Conservation (phyloP, 106 monocot genomes). For the Platanthera zijinensis region DNA sequence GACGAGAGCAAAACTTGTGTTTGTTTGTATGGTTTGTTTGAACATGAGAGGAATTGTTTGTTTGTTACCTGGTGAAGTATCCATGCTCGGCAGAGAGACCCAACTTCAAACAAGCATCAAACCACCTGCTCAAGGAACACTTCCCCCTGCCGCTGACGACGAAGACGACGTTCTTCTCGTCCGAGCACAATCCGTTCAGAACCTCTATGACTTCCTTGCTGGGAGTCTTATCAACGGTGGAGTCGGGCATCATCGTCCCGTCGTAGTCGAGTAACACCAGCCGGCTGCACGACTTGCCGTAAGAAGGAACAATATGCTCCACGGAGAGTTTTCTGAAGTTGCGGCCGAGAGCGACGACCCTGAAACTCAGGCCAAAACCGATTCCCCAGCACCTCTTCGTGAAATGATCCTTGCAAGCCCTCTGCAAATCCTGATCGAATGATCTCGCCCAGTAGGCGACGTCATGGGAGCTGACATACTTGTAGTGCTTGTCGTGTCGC, state of each 20-base stretch:
- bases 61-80: slow-evolving; percentile 56
- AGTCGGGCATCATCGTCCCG: slow-evolving; percentile 80
- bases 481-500: slow-evolving; percentile 73
- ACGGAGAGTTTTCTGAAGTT: slow-evolving; percentile 77
- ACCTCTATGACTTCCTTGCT: slow-evolving; percentile 63
- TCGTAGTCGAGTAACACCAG: slow-evolving; percentile 86
- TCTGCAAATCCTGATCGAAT: slow-evolving; percentile 85
- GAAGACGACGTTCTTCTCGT: slow-evolving; percentile 82
- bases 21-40: no score
- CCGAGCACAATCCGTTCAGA: slow-evolving; percentile 51
- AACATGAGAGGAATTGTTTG: neutral
- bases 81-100: slow-evolving; percentile 96
- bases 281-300: slow-evolving; percentile 43
- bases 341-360: slow-evolving; percentile 71
- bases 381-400: slow-evolving; percentile 79
- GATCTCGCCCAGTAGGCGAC: slow-evolving; percentile 85
- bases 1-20: no score
- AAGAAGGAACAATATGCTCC: slow-evolving; percentile 65
- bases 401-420: slow-evolving; percentile 78
- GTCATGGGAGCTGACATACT: slow-evolving; percentile 80
- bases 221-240: slow-evolving; percentile 57
- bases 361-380: slow-evolving; percentile 79
- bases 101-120: slow-evolving; percentile 53
- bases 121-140: slow-evolving; percentile 77
- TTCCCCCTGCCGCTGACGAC: slow-evolving; percentile 85